These are phyloP conservation scores for Zymoseptoria pseudotritici DNA, from an alignment of 2,329 filamentous ascomycete species.

Conservation along the genomic window DNA sequence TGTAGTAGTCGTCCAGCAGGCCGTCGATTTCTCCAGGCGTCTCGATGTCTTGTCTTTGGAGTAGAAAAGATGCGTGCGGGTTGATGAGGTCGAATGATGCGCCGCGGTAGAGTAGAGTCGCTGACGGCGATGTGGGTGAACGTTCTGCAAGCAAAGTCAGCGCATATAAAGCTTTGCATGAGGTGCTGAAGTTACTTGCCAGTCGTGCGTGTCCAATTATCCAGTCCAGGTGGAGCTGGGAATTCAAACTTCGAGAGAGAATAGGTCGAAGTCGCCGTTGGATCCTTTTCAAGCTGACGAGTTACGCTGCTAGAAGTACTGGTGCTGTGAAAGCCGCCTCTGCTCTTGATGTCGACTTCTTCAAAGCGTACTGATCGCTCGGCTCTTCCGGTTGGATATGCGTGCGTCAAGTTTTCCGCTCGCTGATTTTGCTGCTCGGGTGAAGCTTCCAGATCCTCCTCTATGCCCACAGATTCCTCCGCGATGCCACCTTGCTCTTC, in stretches of 20 bases:
- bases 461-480: not conserved
- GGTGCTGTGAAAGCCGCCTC: not conserved
- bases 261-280: conserved; percentile 15
- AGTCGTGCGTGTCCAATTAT: conserved; percentile 22
- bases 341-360: not conserved
- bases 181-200: conserved; percentile 16
- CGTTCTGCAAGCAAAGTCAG: conserved; percentile 18
- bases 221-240: conserved; percentile 21
- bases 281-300: not conserved
- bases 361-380: not conserved
- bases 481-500: not conserved
- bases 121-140: conserved; percentile 16
- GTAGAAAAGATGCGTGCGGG: conserved; percentile 28
- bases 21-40: conserved; percentile 28
- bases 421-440: not conserved
- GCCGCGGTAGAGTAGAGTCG: conserved; percentile 26
- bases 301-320: not conserved
- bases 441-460: not conserved
- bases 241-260: conserved; percentile 26
- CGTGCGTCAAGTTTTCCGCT: not conserved
- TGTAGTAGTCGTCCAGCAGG: conserved; percentile 28
- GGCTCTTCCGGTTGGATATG: not conserved
- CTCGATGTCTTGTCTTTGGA: conserved; percentile 22
- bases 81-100: conserved; percentile 31
- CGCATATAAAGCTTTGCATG: not conserved